Evolutionary conservation across 2,329 filamentous ascomycete genomes (phyloP), one percentile per base, ranked within the genome.

Genomic region (Aspergillus spinulosporus): DNA sequence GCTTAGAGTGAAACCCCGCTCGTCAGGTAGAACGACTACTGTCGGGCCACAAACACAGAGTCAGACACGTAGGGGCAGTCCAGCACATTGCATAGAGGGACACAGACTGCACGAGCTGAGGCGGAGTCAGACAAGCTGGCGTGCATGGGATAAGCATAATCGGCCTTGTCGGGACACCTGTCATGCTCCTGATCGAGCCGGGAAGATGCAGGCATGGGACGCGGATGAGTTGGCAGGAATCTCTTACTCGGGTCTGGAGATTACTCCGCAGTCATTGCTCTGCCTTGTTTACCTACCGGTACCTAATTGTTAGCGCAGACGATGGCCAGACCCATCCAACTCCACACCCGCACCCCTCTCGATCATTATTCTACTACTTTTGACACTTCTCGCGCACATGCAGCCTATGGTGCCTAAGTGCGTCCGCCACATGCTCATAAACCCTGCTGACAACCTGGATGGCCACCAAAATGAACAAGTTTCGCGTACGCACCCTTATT

Each of bases 401-500:
- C 48, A 51, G 46, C 34, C 11, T 31, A 26, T 43, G n/a, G 50
- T 29, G n/a, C 45, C 46, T 29, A 37, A 28, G 26, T 40, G n/a
- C 50, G 31, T 36, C 47, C 36, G 32, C 11, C 32, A 36, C 7
- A 36, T 50, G 34, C 43, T 42, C 40, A 11, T 28, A 28, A 32
- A 44, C n/a, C 39, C 6, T n/a, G 29, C 45, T 26, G 45, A 36
- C 29, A 29, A 15, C 21, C 11, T 15, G 34, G 29, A 31, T 49
- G 39, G 49, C 50, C 55, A 32, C 49, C 61, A 62, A 57, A 56
- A 72, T 71, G 68, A 69, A 70, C 61, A 64, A 59, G 46, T 70
- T 72, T 52, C 64, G 69, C 60, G 72, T 74, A 71, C 58, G 65
- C 52, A 50, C 26, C 40, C 39, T 46, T 34, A 42, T 6, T 47